phyloP scores from a whole-genome alignment of 2,329 filamentous ascomycete genomes.

The Penicillium thymicola region DNA sequence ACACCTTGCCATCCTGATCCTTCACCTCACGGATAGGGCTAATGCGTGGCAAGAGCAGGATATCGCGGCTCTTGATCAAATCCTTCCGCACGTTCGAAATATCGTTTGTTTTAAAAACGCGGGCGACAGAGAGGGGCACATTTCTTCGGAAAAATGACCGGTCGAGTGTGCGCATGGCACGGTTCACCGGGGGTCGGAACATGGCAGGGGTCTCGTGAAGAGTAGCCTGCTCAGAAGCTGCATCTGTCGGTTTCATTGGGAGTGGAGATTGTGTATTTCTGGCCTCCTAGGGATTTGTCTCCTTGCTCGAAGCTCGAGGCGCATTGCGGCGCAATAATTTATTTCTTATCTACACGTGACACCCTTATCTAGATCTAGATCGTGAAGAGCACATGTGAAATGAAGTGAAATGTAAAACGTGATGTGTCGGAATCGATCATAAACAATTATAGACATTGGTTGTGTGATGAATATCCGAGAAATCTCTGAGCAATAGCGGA shows the following conservation, averaged over 20 bases:
- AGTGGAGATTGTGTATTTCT: neutral
- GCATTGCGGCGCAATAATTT: slow-evolving; percentile 13
- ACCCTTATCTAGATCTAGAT: neutral
- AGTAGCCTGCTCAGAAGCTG: slow-evolving; percentile 15
- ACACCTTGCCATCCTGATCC: slow-evolving; percentile 49
- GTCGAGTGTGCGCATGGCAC: slow-evolving; percentile 76
- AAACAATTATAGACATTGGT: neutral
- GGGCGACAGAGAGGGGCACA: slow-evolving; percentile 72
- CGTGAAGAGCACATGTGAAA: neutral
- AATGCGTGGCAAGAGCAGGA: slow-evolving; percentile 63
- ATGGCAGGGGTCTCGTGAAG: slow-evolving; percentile 42
- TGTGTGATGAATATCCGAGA: neutral
- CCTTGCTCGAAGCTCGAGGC: slow-evolving; percentile 7
- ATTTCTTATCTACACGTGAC: slow-evolving; percentile 28
- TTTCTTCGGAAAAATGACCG: slow-evolving; percentile 76
- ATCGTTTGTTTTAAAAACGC: slow-evolving; percentile 69
- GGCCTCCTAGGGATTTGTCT: neutral
- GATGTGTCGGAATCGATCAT: neutral
- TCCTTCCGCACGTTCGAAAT: slow-evolving; percentile 69
- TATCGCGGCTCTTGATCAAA: slow-evolving; percentile 63
- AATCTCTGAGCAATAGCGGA: accelerated
- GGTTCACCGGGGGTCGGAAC: slow-evolving; percentile 78
- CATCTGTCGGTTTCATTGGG: slow-evolving; percentile 23
- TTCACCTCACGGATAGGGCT: slow-evolving; percentile 58
- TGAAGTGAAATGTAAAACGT: neutral